Base-by-base conservation (phyloP, 1,284 basidiomycete species). In the Filobasidium uniguttulatum region DNA sequence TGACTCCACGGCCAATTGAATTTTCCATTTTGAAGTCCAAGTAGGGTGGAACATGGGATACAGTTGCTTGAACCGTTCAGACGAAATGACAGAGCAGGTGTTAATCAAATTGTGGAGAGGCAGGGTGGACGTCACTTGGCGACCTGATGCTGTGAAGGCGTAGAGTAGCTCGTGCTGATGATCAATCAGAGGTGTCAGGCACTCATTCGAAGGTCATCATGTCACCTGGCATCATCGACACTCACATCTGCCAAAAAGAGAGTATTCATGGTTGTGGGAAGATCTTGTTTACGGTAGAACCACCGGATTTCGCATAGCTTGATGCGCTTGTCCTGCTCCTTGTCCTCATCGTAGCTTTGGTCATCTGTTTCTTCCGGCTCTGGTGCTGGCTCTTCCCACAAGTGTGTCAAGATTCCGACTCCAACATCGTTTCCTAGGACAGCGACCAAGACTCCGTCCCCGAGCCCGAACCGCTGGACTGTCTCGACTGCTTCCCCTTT, bases 211-310 rank as follows among this genome's bases (percentile, higher is more conserved):
- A 28, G 34, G 5, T 15, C 17, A 19, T 12, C 17, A 36, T 22
- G 8, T 6, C 17, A 9, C 9, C 35, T 25, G 43, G 19, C 20
- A 25, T 25, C 8, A 15, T 14, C 22, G 19, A 3, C 25, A 62
- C 68, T 60, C 56, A 69, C 68, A 52, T 67, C 66, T 28, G 62
- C 60, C 6, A 70, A 56, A 17, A 56, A 46, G 34, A 68, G 52
- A 46, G 63, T 61, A 48, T 64, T 62, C 66, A 67, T 70, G 17
- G 68, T 59, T 7, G 62, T 55, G 2, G 68, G 68, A 46, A 70
- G 47, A 52, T 70, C 68, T 49, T 58, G 41, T 48, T 60, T 57
- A 9, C 68, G 57, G 46, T 66, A 67, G 51, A 60, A 66, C 68
- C 68, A 70, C 52, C 68, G 65, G 10, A 70, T 57, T 45, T 64